Percentiles rank a stretch among this genome's conserved stretches.
Conservation (phyloP, 805 yeast species). For the Groenewaldozyma salmanticensis region DNA sequence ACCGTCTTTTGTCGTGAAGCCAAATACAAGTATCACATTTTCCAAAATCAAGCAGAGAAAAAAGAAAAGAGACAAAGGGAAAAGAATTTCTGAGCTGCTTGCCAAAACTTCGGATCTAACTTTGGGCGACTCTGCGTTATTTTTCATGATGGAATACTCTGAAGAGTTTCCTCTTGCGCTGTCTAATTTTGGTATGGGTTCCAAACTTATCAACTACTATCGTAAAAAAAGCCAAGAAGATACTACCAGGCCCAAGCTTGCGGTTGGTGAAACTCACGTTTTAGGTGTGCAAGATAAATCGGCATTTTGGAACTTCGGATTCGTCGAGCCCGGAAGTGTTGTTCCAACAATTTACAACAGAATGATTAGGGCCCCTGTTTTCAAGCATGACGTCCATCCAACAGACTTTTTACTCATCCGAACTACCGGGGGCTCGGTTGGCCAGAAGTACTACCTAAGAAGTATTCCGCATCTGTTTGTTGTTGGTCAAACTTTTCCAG, state of each 20-base stretch:
- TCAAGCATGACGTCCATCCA: constrained; percentile 64
- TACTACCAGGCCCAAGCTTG: constrained; percentile 72
- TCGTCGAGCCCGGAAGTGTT: constrained; percentile 86
- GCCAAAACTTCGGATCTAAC: constrained; percentile 66
- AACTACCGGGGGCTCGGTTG: constrained; percentile 66
- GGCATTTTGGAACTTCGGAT: constrained; percentile 98
- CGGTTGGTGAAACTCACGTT: constrained; percentile 91
- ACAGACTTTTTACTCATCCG: constrained; percentile 79
- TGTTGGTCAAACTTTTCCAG: constrained; percentile 90
- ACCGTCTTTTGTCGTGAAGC: constrained; percentile 61
- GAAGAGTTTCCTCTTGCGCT: constrained; percentile 80
- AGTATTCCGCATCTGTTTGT: constrained; percentile 64
- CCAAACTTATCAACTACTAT: constrained; percentile 85
- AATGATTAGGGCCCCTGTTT: constrained; percentile 86
- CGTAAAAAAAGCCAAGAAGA: constrained; percentile 77
- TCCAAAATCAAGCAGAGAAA: constrained; percentile 68
- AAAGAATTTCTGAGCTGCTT: constrained; percentile 66
- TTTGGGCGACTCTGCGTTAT: constrained; percentile 68
- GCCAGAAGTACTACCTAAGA: constrained; percentile 60
- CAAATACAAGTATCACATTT: constrained; percentile 69
- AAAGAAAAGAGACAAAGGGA: constrained; percentile 82
- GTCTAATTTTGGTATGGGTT: constrained; percentile 92
- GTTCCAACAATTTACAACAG: constrained; percentile 92
- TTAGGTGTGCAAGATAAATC: constrained; percentile 93
- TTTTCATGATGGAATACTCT: constrained; percentile 76